A percentile compares a stretch with the other conserved stretches of the same genome.
phyloP scores from a whole-genome alignment of 495 filamentous ascomycete genomes.

The Annulohypoxylon nitens region DNA sequence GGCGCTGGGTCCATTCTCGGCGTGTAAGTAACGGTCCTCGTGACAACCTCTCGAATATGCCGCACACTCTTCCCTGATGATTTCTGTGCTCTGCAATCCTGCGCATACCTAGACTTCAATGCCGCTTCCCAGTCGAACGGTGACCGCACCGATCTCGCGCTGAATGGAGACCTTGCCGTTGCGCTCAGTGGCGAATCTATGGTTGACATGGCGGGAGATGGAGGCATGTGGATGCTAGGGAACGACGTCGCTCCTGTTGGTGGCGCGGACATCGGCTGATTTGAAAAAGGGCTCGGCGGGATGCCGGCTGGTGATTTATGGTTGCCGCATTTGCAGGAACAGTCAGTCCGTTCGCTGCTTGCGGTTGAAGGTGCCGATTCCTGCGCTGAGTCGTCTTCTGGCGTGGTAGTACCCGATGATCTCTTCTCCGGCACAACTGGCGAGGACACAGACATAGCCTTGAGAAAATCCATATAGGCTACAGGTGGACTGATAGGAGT shows the following conservation, averaged over 20 bases:
- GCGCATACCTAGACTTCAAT: conserved; percentile 63
- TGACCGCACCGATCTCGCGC: conserved; percentile 67
- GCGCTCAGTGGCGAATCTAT: conserved; percentile 60
- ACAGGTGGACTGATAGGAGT: conserved; percentile 94
- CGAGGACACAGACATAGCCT: conserved; percentile 72
- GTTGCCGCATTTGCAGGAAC: conserved; percentile 68
- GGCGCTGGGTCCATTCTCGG: conserved; percentile 77
- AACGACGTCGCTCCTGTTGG: conserved; percentile 61
- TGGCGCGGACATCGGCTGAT: conserved; percentile 70
- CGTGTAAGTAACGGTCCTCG: conserved; percentile 81
- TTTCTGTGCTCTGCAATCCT: conserved; percentile 59
- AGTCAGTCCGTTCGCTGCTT: conserved; percentile 63
- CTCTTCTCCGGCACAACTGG: conserved; percentile 68
- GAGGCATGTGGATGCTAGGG: conserved; percentile 69
- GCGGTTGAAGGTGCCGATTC: conserved; percentile 68
- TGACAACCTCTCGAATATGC: conserved; percentile 77
- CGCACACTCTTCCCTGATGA: conserved; percentile 64
- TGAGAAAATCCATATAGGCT: conserved; percentile 93
- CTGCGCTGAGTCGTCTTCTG: conserved; percentile 53
- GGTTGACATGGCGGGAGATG: conserved; percentile 68
- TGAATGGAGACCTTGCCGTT: conserved; percentile 61
- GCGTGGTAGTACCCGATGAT: conserved; percentile 50
- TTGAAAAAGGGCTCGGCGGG: conserved; percentile 60
- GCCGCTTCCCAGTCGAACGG: conserved; percentile 73
- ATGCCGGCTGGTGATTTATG: conserved; percentile 55